Evolutionary conservation across 2,329 filamentous ascomycete genomes (phyloP).

Genomic region (Cryphonectria parasitica): DNA sequence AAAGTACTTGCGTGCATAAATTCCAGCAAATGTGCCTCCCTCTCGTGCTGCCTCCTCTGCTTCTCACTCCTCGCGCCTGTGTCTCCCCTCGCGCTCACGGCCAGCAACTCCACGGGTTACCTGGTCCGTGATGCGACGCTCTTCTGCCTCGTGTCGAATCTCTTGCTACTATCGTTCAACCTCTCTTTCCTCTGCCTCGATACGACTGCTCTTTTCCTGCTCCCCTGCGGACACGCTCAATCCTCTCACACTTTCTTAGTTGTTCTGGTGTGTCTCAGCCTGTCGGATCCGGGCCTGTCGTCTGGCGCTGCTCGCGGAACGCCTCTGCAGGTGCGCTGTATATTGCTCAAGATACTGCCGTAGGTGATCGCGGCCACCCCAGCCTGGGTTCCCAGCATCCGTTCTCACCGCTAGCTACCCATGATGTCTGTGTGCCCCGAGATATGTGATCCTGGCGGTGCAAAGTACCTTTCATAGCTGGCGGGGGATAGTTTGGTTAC

Average conservation of each 20-base stretch:
- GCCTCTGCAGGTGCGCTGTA: background rate
- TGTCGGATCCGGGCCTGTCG: background rate
- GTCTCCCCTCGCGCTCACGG: no score
- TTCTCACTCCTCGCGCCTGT: no score
- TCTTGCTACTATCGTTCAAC: no score
- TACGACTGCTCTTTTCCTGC: slow-evolving; percentile 2
- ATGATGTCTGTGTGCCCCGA: slow-evolving; percentile 1
- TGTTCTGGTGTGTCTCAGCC: slow-evolving; percentile 14
- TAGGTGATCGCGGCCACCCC: slow-evolving; percentile 10
- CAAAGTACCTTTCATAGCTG: slow-evolving; percentile 1
- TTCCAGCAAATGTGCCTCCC: no score
- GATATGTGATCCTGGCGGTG: slow-evolving; percentile 21
- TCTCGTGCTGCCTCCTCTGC: no score
- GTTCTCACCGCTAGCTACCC: slow-evolving; percentile 14
- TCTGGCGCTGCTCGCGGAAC: background rate
- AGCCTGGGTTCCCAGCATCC: slow-evolving; percentile 11
- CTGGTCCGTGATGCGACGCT: background rate
- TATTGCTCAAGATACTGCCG: slow-evolving; percentile 18
- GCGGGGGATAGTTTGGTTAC: slow-evolving; percentile 8
- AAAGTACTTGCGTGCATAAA: no score
- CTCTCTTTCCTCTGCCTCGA: background rate
- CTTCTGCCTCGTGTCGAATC: background rate
- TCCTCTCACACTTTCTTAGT: background rate
- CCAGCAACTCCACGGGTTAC: background rate
- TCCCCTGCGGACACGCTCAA: slow-evolving; percentile 5